Base-by-base conservation (phyloP, 1,139 yeast genomes). In the Suhomyces kunorum region DNA sequence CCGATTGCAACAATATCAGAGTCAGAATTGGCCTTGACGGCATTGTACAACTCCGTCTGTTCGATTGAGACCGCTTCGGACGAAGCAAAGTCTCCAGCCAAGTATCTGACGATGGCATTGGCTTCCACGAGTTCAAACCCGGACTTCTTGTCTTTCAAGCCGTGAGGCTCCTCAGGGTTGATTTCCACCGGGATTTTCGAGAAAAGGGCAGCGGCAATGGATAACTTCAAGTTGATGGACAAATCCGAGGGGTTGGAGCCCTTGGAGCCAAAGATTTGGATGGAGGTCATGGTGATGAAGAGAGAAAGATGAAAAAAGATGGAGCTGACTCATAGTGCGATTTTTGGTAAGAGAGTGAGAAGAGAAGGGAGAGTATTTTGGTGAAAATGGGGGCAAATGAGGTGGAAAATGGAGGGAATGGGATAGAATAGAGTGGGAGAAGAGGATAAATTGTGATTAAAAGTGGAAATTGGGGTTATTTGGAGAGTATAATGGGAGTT, bases 51-150 rank as follows among this genome's bases (percentile, higher is more conserved):
- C 12, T 45, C 56, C 40, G 53, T 58, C 57, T 61, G 78, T 60
- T 58, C 78, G 25, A 50, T 49, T 8, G 42, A 36, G 24, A 62
- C 45, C 18, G 59, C 52, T 2, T 49, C 43, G 39, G 62, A 48
- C 45, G 46, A 56, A 6, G 57, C 49, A 45, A 74, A 81, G 49
- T 76, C 79, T 16, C 71, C 64, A 35, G 80, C 67, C 45, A 84
- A 68, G 55, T 78, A 87, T 60, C 83, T 80, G 43, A 87, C 89
- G 44, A 89, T 84, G 17, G 97, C 87, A 59, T 89, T 87, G 24
- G 94, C 77, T 61, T 88, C 96, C 46, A 77, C 67, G 50, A 89
- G 72, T 50, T 74, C 76, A 42, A 83, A 76, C 12, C 60, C 68
- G 25, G 61, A 47, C 52, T 53, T 59, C 48, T 61, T 57, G 50